A percentile compares a stretch with the other conserved stretches of the same genome.
Conservation (phyloP, 2,329 filamentous ascomycete genomes). For the Dissoconium aciculare region DNA sequence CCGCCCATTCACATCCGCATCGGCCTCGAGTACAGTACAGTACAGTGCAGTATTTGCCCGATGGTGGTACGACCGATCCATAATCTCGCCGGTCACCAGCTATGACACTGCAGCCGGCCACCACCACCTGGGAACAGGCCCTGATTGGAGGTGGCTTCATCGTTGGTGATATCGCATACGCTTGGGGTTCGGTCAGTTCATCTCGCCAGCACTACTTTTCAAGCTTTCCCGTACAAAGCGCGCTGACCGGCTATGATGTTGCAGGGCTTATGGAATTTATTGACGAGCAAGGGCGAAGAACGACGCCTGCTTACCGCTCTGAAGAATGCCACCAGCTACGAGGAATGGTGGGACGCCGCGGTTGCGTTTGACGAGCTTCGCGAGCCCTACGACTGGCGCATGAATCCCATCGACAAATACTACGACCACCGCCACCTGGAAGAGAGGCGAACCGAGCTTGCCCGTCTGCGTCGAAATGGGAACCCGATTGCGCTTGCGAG, state of each 20-base stretch:
- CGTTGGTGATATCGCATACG: background rate
- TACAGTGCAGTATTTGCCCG: no score
- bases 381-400: slow-evolving; percentile 10
- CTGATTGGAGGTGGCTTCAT: background rate
- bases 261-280: slow-evolving; percentile 3
- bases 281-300: slow-evolving; percentile 4
- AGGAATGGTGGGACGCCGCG: slow-evolving; percentile 11
- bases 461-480: slow-evolving; percentile 7
- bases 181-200: background rate
- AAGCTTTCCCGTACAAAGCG: background rate
- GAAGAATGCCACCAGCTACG: slow-evolving; percentile 7
- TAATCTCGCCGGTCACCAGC: no score
- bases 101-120: no score
- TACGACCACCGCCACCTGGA: slow-evolving; percentile 12
- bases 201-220: no score
- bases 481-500: slow-evolving; percentile 50
- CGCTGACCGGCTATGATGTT: background rate
- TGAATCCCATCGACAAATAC: slow-evolving; percentile 11
- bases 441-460: slow-evolving; percentile 9
- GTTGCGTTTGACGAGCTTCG: slow-evolving; percentile 9
- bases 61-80: no score
- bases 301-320: slow-evolving; percentile 7
- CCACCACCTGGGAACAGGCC: background rate
- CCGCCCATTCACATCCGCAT: no score
- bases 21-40: no score